Evolutionary conservation across 2,329 filamentous ascomycete genomes (phyloP), one percentile per base, ranked within the genome.

Genomic region (Cladophialophora immunda): DNA sequence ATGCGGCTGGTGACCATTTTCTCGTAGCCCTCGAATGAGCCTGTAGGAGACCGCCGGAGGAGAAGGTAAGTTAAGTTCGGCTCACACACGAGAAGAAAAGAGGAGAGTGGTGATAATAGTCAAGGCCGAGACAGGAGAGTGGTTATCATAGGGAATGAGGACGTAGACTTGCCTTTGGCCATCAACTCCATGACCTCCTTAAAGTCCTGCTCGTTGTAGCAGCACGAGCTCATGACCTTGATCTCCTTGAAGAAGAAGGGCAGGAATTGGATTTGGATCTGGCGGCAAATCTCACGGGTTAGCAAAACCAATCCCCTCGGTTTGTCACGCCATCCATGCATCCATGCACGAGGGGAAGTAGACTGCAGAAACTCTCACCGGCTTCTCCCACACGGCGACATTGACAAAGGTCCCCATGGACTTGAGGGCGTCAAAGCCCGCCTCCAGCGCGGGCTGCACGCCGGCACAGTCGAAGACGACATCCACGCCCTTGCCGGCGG

Each of bases 1-100:
- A 89, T 85, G 70, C 80, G 85, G 56, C 82, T 81, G 0, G 87
- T 89, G 47, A 90, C 87, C 87, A 90, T 89, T 30, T 70, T 70
- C 38, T 77, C 75, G 4, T 73, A 55, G 6, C 74, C 76, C 29
- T 74, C 67, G 65, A 78, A 77, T 53, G 70, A 73, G n/a, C 76
- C 76, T 61, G 45, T 2, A n/a, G n/a, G n/a, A n/a, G n/a, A n/a
- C n/a, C n/a, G n/a, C n/a, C 9, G 17, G n/a, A 8, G 38, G 25
- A 15, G 36, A 38, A 38, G 15, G n/a, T n/a, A n/a, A n/a, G n/a
- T n/a, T n/a, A n/a, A n/a, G n/a, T n/a, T n/a, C n/a, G n/a, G n/a
- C n/a, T n/a, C n/a, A n/a, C n/a, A n/a, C n/a, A n/a, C n/a, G n/a
- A n/a, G n/a, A n/a, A n/a, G n/a, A n/a, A n/a, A n/a, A n/a, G n/a